Conservation (phyloP, 2,329 filamentous ascomycete genomes). For the Calonectria ilicicola region DNA sequence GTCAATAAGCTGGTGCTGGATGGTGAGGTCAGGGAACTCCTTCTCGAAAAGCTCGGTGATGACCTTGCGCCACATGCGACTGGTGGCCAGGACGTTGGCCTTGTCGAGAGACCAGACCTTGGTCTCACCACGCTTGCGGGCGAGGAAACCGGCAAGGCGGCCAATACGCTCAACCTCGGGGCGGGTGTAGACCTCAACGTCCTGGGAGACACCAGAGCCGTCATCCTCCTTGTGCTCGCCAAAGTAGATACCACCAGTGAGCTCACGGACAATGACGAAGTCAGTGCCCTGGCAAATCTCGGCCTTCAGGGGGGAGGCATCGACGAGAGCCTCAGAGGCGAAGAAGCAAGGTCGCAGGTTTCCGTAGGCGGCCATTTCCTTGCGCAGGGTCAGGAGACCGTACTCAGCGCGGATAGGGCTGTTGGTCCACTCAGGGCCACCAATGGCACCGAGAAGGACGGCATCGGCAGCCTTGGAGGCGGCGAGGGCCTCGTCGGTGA, state of each 20-base stretch:
- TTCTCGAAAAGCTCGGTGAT: constrained; percentile 86
- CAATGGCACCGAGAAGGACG: constrained; percentile 92
- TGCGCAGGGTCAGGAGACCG: constrained; percentile 89
- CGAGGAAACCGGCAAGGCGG: constrained; percentile 83
- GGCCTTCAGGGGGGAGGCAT: constrained; percentile 87
- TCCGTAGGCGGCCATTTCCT: constrained; percentile 93
- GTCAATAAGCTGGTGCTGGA: constrained; percentile 93
- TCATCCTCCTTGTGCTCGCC: constrained; percentile 81
- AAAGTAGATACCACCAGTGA: constrained; percentile 96
- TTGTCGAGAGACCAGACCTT: constrained; percentile 89
- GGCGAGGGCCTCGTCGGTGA: constrained; percentile 85
- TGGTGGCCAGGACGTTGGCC: constrained; percentile 95
- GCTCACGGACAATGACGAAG: constrained; percentile 91
- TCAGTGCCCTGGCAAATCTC: constrained; percentile 88
- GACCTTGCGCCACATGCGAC: constrained; percentile 88
- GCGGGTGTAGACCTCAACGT: constrained; percentile 89
- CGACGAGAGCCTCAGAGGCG: constrained; percentile 85
- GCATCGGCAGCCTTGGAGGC: constrained; percentile 90
- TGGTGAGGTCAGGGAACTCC: constrained; percentile 88
- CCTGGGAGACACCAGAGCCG: constrained; percentile 79
- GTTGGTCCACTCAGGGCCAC: constrained; percentile 96
- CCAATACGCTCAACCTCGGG: constrained; percentile 90
- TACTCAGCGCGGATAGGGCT: constrained; percentile 90
- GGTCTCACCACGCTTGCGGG: constrained; percentile 77
- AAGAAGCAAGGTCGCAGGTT: constrained; percentile 98